Evolutionary conservation across 2,329 filamentous ascomycete species (phyloP), one percentile per base, ranked within the genome.

Genomic region (Leptographium flavum): DNA sequence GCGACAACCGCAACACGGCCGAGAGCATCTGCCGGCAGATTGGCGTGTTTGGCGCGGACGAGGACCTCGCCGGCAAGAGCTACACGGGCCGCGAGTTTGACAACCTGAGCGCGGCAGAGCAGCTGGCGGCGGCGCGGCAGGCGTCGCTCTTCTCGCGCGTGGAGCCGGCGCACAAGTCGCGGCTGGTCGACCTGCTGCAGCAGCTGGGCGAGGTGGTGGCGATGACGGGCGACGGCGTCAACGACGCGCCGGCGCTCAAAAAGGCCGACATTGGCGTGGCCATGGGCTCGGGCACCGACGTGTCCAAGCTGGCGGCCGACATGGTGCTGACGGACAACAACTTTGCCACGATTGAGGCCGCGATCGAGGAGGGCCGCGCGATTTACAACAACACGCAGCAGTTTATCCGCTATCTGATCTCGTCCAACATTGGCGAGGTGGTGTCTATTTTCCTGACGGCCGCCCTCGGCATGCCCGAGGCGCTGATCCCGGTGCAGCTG

Each of bases 361-460:
- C 92, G 25, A 98, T 98, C 50, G 92, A 98, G 62, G 92, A 98
- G 66, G 93, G 92, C 63, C 98, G 98, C 63, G 92, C 88, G 45
- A 98, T 98, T 54, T 98, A 98, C 65, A 94, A 93, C 73, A 98
- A 98, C 62, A 96, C 98, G 53, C 92, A 98, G 60, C 92, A 98
- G 63, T 98, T 98, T 66, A 98, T 98, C 66, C 86, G 93, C 42
- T 98, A 98, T 63, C 76, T 98, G 50, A 98, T 98, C 62, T 96
- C 90, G 9, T 96, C 90, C 52, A 98, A 98, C 69, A 98, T 98
- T 54, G 93, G 92, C 57, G 92, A 98, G 63, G 92, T 98, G 31
- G 92, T 98, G 31, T 96, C 92, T 10, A 98, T 98, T 64, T 98
- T 98, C 74, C 67, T 98, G 56, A 98, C 92, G 13, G 92, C 92